Evolutionary conservation across 2,329 filamentous ascomycete genomes (phyloP).

Genomic region (Cadophora luteo-olivacea): DNA sequence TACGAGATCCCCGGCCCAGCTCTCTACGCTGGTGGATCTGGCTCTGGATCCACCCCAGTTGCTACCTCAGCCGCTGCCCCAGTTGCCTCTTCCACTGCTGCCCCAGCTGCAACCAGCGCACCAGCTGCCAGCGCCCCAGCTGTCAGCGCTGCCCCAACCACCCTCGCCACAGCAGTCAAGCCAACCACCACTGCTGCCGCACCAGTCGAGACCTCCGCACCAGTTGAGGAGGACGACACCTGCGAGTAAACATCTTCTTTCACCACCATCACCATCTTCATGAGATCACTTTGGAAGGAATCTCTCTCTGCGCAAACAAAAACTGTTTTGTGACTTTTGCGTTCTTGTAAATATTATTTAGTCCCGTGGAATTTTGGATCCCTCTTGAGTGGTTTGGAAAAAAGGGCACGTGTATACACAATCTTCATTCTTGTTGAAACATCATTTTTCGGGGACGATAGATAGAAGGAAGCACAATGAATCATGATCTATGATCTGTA

Average conservation of each 20-base stretch:
- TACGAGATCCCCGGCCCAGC: slow-evolving; percentile 47
- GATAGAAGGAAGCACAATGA: slow-evolving; percentile 6
- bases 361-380: neutral
- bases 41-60: slow-evolving; percentile 17
- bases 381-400: neutral
- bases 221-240: slow-evolving; percentile 3
- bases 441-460: slow-evolving; percentile 4
- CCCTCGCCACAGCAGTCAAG: slow-evolving; percentile 31
- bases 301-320: neutral
- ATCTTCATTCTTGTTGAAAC: slow-evolving; percentile 11
- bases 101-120: neutral
- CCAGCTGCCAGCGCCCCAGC: slow-evolving; percentile 23
- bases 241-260: neutral
- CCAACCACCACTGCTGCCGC: slow-evolving; percentile 22
- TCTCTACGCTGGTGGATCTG: slow-evolving; percentile 36
- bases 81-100: slow-evolving; percentile 2
- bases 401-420: slow-evolving; percentile 4
- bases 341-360: slow-evolving; percentile 14
- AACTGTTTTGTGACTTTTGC: slow-evolving; percentile 9
- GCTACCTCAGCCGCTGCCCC: slow-evolving; percentile 14
- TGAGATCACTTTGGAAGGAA: slow-evolving; percentile 13
- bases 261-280: neutral
- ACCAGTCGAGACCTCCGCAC: slow-evolving; percentile 26
- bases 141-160: slow-evolving; percentile 23
- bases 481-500: slow-evolving; percentile 13